These are phyloP conservation scores for Rhodomyrtus tomentosa DNA, from an alignment of 345 rosid genomes.

Conservation along the genomic window DNA sequence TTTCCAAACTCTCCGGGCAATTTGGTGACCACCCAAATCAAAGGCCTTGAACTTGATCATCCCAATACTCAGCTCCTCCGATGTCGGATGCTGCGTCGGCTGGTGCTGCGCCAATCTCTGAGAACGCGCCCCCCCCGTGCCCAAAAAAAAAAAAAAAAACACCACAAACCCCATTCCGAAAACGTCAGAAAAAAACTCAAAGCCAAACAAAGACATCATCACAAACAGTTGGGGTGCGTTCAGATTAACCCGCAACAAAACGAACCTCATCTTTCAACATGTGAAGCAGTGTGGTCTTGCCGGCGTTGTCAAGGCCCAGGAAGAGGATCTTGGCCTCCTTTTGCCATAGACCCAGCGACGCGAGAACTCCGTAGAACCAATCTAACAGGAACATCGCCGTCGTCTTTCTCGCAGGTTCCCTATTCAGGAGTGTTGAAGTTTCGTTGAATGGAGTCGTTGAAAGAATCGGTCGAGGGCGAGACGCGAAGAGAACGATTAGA, in stretches of 20 bases:
- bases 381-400: slow-evolving; percentile 60
- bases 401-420: background rate
- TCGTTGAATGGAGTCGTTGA: background rate
- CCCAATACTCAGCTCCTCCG: slow-evolving; percentile 71
- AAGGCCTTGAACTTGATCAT: slow-evolving; percentile 82
- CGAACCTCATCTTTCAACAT: slow-evolving; percentile 20
- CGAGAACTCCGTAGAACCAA: slow-evolving; percentile 84
- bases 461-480: background rate
- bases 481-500: background rate
- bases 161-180: background rate
- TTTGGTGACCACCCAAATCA: slow-evolving; percentile 77
- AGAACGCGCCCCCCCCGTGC: background rate
- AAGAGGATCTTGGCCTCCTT: slow-evolving; percentile 91
- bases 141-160: too few relatives aligned
- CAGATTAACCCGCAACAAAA: background rate
- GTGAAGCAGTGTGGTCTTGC: slow-evolving; percentile 90
- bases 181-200: background rate
- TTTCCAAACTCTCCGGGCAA: slow-evolving; percentile 78
- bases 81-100: slow-evolving; percentile 70
- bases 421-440: background rate
- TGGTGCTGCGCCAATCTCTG: slow-evolving; percentile 74
- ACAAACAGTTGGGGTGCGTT: background rate
- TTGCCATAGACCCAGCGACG: slow-evolving; percentile 79
- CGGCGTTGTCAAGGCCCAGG: slow-evolving; percentile 90
- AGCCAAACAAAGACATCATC: background rate